phyloP scores from a whole-genome alignment of 257 asterid genomes.

The Voacanga thouarsii region DNA sequence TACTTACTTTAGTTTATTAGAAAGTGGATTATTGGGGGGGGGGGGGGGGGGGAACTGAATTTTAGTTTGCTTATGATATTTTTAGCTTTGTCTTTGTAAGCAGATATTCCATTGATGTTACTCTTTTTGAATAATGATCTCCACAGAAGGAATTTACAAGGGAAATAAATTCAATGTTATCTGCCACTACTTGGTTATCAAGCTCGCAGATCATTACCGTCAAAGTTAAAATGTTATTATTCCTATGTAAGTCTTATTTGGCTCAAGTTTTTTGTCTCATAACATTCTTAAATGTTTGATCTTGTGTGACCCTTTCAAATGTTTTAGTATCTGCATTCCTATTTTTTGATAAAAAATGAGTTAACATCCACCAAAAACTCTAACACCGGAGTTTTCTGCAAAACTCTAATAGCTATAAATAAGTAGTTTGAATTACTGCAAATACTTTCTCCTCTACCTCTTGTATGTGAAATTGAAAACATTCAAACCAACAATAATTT shows the following conservation, averaged over 20 bases:
- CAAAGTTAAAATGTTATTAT: slow-evolving; percentile 92
- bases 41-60: not conserved
- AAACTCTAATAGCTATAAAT: too few relatives aligned
- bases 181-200: slow-evolving; percentile 99
- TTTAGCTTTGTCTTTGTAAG: not conserved
- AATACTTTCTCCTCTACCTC: too few relatives aligned
- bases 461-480: too few relatives aligned
- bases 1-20: not conserved
- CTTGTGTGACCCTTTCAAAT: too few relatives aligned
- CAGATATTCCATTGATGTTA: not conserved
- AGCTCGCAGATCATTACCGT: slow-evolving; percentile 99
- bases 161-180: slow-evolving; percentile 91
- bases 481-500: too few relatives aligned
- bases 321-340: too few relatives aligned
- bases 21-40: not conserved
- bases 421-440: too few relatives aligned
- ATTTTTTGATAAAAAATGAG: too few relatives aligned
- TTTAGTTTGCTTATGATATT: not conserved
- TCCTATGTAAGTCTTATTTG: slow-evolving; percentile 62
- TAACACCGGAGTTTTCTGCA: too few relatives aligned
- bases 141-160: slow-evolving; percentile 75
- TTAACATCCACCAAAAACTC: too few relatives aligned
- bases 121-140: slow-evolving; percentile 10
- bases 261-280: not conserved
- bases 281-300: too few relatives aligned